phyloP scores from a whole-genome alignment of 1,284 basidiomycete genomes.

The Boletus austroedulis region DNA sequence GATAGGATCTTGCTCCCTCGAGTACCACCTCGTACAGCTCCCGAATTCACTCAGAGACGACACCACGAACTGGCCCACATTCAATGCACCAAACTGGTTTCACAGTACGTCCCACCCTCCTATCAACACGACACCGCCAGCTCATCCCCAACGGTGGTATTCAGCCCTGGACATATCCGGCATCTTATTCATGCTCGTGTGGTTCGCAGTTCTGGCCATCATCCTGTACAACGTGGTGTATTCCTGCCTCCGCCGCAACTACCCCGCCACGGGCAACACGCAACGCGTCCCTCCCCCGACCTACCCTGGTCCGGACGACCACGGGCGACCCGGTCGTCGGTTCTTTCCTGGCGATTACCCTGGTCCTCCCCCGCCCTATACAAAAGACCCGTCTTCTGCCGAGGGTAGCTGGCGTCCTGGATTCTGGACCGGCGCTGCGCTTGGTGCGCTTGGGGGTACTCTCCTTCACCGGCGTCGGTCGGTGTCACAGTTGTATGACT shows the following conservation, averaged over 20 bases:
- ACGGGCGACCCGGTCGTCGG: constrained; percentile 28
- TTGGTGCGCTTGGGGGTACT: constrained; percentile 65
- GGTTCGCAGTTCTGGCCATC: constrained; percentile 51
- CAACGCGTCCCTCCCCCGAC: constrained; percentile 32
- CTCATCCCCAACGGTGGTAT: neutral
- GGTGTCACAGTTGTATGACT: constrained; percentile 44
- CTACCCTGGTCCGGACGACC: constrained; percentile 33
- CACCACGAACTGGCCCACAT: constrained; percentile 12
- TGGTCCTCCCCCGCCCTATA: constrained; percentile 76
- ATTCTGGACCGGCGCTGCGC: constrained; percentile 76
- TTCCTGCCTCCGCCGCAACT: constrained; percentile 46
- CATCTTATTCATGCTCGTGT: constrained; percentile 55
- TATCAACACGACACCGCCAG: no score
- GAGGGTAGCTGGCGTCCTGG: constrained; percentile 60
- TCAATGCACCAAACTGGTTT: constrained; percentile 18
- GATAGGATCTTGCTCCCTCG: constrained; percentile 77
- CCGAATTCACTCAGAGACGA: constrained; percentile 47
- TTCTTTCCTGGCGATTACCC: constrained; percentile 55
- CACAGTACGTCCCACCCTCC: constrained; percentile 15
- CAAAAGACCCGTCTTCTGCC: constrained; percentile 39
- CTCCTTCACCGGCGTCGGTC: constrained; percentile 45
- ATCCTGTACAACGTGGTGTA: constrained; percentile 57
- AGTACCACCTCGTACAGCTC: constrained; percentile 73
- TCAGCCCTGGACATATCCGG: constrained; percentile 43
- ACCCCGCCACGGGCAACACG: constrained; percentile 18